Base-by-base conservation (phyloP, 805 yeast species). In the Yarrowia phangngaensis region DNA sequence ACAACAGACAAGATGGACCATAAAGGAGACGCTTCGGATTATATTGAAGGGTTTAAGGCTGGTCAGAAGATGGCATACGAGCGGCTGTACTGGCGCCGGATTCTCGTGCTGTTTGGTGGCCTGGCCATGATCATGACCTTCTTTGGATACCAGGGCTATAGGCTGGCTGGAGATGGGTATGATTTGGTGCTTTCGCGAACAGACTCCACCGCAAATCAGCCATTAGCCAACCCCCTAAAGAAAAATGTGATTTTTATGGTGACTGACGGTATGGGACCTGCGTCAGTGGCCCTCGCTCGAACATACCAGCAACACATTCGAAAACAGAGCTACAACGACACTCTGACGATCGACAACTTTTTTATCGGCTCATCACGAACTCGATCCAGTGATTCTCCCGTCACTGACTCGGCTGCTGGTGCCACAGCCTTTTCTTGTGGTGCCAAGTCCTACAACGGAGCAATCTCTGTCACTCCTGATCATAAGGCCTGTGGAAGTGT, bases 321-420 rank as follows among this genome's bases (percentile, higher is more conserved):
- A 52, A 61, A 64, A 5, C 70, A 84, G 50, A 64, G 74, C 3
- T 64, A 73, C 33, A 75, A 76, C 55, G 82, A 81, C 56, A 64
- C 76, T 14, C 70, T 86, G 54, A 64, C 69, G 8, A 59, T 88
- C 20, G 96, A 88, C 64, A 69, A 74, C 52, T 76, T 80, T 61
- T 66, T 87, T 36, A 74, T 88, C 46, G 97, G 97, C 20, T 74
- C 84, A 17, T 83, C 94, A 7, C 74, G 97, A 56, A 89, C 97
- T 0, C 73, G 88, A 53, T 84, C 95, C 13, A 76, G 78, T 19
- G 70, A 73, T 54, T 83, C 95, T 1, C 70, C 84, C 58, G 77
- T 89, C 52, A 89, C 97, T 0, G 97, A 89, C 63, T 84, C 95
- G 20, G 97, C 97, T 8, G 97, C 97, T 2, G 97, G 96, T 12